phyloP scores from a whole-genome alignment of 805 yeast species.

The Saccharomycopsis capsularis region DNA sequence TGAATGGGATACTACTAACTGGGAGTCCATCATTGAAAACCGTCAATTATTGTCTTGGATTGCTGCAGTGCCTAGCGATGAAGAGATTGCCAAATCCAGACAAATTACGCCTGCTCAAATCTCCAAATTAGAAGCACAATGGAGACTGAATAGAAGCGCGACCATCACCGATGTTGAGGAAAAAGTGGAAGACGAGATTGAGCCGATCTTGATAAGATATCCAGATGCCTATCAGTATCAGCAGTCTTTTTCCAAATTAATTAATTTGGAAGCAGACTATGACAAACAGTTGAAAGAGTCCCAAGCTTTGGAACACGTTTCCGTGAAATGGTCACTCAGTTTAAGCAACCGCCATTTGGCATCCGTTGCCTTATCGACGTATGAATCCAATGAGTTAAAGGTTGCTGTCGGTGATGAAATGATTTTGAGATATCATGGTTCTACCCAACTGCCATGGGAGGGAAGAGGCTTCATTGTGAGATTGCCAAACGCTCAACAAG shows the following conservation, averaged over 20 bases:
- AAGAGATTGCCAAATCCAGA: constrained; percentile 41
- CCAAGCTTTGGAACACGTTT: constrained; percentile 65
- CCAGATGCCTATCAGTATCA: constrained; percentile 82
- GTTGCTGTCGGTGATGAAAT: constrained; percentile 84
- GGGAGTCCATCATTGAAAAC: constrained; percentile 83
- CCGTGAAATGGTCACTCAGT: constrained; percentile 67
- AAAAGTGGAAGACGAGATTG: constrained; percentile 42
- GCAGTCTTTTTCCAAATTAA: constrained; percentile 74
- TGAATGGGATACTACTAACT: constrained; percentile 81
- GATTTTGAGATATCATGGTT: constrained; percentile 55
- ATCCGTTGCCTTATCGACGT: constrained; percentile 59
- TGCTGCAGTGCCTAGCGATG: constrained; percentile 62
- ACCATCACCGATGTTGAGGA: constrained; percentile 60
- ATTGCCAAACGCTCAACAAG: constrained; percentile 59
- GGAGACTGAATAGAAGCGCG: constrained; percentile 69
- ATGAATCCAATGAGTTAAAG: constrained; percentile 57
- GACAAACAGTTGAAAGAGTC: constrained; percentile 71
- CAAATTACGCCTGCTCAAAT: constrained; percentile 60
- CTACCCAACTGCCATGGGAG: constrained; percentile 56
- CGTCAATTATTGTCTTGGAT: constrained; percentile 78
- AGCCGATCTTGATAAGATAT: constrained; percentile 70
- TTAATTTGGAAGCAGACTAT: constrained; percentile 73
- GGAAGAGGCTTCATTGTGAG: constrained; percentile 64
- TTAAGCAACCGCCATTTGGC: constrained; percentile 60
- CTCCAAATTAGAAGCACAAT: constrained; percentile 64